Conservation (phyloP, 179 eudicot genomes). For the Silene coronaria region DNA sequence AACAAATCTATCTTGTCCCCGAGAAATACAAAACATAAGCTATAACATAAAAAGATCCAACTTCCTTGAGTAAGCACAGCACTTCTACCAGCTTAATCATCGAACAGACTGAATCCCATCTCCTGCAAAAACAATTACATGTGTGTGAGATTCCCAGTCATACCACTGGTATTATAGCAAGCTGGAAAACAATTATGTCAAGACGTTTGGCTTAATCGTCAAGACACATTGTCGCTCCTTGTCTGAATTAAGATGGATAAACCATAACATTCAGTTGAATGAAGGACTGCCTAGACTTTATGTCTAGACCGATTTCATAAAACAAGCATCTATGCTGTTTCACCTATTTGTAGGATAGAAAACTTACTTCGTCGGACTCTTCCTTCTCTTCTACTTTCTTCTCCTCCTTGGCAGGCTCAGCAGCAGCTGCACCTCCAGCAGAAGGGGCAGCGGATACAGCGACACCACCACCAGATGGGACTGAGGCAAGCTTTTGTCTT, state of each 20-base stretch:
- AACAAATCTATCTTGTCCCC: background rate
- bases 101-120: constrained; percentile 55
- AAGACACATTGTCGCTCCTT: too few species aligned
- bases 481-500: constrained; percentile 54
- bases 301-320: too few species aligned
- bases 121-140: constrained; percentile 35
- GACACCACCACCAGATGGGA: constrained; percentile 43
- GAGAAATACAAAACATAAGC: background rate
- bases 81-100: constrained; percentile 20
- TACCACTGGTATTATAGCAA: background rate
- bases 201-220: too few species aligned
- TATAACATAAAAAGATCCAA: background rate
- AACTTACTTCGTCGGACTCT: constrained; percentile 52
- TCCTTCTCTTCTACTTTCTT: constrained; percentile 48
- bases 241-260: too few species aligned
- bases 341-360: background rate
- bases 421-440: constrained; percentile 32
- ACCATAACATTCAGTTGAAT: too few species aligned
- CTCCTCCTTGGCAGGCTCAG: constrained; percentile 49
- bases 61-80: background rate
- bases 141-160: background rate
- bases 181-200: too few species aligned
- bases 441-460: constrained; percentile 30
- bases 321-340: background rate
- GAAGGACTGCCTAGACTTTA: too few species aligned